Evolutionary conservation across 352 stramenopile species (phyloP), one percentile per base, ranked within the genome.

Genomic region (Blastocystis sp.): DNA sequence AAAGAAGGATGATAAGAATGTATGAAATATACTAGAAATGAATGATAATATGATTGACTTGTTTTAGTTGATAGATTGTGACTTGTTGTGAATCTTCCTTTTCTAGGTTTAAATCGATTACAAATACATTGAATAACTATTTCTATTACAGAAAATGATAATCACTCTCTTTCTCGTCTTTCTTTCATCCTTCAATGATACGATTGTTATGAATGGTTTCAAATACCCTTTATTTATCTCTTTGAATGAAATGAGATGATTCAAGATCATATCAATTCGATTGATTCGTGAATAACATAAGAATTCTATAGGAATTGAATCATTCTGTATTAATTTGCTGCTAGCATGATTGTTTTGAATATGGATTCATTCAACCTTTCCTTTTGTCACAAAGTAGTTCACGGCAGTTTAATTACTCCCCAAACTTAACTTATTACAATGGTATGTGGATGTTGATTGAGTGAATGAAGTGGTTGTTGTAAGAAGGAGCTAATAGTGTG

Each of bases 361-460:
- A 61, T 61, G 3, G 2, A 32, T 61, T 32, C 54, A 61, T 61
- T 61, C 54, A 61, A 42, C 66, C 66, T 56, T 58, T 42, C 19
- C 16, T 78, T 56, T 78, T 54, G 5, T 63, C 69, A 80, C 0
- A 80, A 58, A 58, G 69, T 80, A 80, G 69, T 80, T 80, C 49
- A 80, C 69, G 69, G 69, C 69, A 80, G 69, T 80, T 80, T 32
- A 49, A 42, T 80, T 65, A 77, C 69, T 80, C 69, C 69, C 69
- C 69, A 80, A 80, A 63, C 69, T 80, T n/a, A 80, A 80, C 69
- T 59, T 58, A 80, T 59, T 59, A 58, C 69, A 58, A 80, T 80
- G 69, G 69, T 80, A 80, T 16, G 69, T 24, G 16, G 37, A 37
- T 21, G 43, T 0, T 61, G 6, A 42, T 12, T 39, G 46, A 7